Evolutionary conservation across 2,329 filamentous ascomycete species (phyloP).

Genomic region (Aspergillus brasiliensis): DNA sequence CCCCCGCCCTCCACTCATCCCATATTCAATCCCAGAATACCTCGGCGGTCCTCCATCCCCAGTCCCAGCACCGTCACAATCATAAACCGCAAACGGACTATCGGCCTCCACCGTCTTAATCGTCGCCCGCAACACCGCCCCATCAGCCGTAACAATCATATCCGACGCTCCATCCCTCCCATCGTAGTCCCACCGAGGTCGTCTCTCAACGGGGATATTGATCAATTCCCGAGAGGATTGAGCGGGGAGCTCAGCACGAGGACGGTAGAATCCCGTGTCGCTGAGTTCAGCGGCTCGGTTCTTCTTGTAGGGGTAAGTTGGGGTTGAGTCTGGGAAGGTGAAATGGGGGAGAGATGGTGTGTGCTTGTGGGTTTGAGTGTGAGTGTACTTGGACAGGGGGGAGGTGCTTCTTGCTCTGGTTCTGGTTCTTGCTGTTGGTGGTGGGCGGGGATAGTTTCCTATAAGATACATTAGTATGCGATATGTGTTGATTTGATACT

Average conservation of each 20-base stretch:
- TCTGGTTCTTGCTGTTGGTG: not conserved
- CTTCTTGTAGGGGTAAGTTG: not conserved
- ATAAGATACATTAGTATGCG: no score
- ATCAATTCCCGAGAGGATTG: constrained; percentile 31
- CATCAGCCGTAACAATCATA: constrained; percentile 29
- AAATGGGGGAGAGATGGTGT: not conserved
- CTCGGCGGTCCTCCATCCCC: not conserved
- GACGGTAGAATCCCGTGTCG: constrained; percentile 31
- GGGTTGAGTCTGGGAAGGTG: not conserved
- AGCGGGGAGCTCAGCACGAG: constrained; percentile 29
- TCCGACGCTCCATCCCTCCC: not conserved
- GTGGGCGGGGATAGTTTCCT: not conserved
- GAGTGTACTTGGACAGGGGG: not conserved
- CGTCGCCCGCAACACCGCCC: constrained; percentile 30
- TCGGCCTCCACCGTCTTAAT: constrained; percentile 16
- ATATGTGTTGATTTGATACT: not conserved
- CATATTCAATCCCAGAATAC: not conserved
- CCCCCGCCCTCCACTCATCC: not conserved
- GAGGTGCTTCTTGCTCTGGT: not conserved
- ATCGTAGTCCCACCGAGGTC: not conserved
- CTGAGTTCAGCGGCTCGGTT: constrained; percentile 26
- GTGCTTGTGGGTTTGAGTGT: not conserved
- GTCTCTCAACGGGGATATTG: constrained; percentile 24
- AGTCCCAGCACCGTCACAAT: not conserved
- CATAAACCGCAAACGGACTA: not conserved